Conservation (phyloP, 768 basidiomycete species). For the Candolleomyces eurysporus region DNA sequence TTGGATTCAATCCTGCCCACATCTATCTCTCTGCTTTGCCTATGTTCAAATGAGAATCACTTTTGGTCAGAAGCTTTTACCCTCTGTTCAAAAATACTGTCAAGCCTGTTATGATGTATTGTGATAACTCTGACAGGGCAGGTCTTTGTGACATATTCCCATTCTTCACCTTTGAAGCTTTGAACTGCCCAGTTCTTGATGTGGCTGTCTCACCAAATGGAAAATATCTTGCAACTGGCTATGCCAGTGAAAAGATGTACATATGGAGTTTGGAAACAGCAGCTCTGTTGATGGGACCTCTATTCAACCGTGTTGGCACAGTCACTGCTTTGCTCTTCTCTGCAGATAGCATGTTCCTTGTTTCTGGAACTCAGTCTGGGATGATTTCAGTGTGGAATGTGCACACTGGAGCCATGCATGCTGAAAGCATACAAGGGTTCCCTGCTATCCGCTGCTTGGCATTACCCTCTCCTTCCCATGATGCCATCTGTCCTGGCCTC, state of each 20-base stretch:
- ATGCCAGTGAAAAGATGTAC: neutral
- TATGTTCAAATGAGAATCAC: neutral
- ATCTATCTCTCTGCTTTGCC: neutral
- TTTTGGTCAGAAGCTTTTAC: neutral
- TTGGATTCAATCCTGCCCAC: conserved; percentile 1
- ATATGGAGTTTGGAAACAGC: neutral
- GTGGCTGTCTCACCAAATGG: neutral
- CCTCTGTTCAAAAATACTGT: neutral
- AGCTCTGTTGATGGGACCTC: neutral
- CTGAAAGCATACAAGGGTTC: too few relatives aligned
- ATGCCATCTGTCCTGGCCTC: too few relatives aligned
- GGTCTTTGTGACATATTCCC: neutral
- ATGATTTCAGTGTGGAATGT: neutral
- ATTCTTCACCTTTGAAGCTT: neutral
- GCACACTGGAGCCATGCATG: neutral
- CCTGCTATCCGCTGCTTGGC: too few relatives aligned
- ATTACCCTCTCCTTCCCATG: too few relatives aligned
- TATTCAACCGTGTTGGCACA: neutral
- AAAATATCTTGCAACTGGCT: neutral
- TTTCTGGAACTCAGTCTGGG: neutral
- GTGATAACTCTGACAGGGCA: neutral
- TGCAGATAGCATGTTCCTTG: neutral
- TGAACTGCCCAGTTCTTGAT: neutral
- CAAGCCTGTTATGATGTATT: neutral
- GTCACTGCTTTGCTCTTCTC: neutral